Evolutionary conservation across 768 basidiomycete genomes (phyloP).

Genomic region (Hirschioporus abietinus): DNA sequence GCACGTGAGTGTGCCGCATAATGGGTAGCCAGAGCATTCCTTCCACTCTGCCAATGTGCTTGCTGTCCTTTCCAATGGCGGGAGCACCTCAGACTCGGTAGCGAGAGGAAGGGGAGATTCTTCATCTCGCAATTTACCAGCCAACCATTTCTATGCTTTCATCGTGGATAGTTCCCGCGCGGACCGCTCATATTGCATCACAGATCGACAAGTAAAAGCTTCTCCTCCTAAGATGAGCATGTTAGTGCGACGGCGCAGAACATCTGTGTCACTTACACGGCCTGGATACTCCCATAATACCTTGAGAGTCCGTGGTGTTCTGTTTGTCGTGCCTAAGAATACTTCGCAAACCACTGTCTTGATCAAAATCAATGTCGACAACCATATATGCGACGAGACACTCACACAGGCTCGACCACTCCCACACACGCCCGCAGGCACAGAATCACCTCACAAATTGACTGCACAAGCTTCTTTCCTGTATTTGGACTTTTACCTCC

Average conservation of each 20-base stretch:
- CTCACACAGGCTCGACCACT: neutral
- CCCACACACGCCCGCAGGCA: neutral
- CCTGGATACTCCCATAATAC: neutral
- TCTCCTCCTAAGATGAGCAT: neutral
- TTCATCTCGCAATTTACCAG: neutral
- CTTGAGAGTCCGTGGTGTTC: neutral
- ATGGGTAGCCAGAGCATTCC: neutral
- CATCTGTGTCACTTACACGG: neutral
- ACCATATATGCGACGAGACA: neutral
- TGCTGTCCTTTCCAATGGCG: neutral
- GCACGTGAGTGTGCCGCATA: slow-evolving; percentile 1
- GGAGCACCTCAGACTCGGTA: neutral
- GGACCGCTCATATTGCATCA: neutral
- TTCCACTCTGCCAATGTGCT: neutral
- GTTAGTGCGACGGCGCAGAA: neutral
- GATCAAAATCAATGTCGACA: neutral
- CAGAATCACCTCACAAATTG: neutral
- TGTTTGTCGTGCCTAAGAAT: neutral
- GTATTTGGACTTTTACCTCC: neutral
- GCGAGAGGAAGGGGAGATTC: neutral
- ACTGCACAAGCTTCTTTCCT: neutral
- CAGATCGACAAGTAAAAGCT: neutral
- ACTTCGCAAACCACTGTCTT: neutral
- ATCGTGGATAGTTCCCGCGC: neutral
- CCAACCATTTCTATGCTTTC: neutral